Evolutionary conservation across 2,329 filamentous ascomycete genomes (phyloP).

Genomic region (Trichoderma polysporum): DNA sequence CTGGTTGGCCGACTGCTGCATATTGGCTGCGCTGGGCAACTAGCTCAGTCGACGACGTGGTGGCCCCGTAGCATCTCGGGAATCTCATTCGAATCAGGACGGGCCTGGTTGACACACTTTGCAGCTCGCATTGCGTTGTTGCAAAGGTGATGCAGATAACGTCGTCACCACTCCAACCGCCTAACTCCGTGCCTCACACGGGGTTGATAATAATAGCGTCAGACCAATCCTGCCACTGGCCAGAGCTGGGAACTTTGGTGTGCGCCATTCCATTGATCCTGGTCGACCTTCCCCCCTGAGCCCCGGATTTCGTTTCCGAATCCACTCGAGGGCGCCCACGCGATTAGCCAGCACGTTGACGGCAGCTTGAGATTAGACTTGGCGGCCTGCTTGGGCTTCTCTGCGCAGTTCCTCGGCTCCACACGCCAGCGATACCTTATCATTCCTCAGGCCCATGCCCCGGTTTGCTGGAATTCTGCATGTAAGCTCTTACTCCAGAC

Average conservation of each 20-base stretch:
- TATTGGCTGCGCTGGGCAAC: background rate
- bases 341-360: slow-evolving; percentile 2
- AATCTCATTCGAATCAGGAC: background rate
- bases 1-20: slow-evolving; percentile 15
- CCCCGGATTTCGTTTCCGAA: slow-evolving; percentile 6
- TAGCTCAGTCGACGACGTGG: background rate
- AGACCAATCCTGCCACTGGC: slow-evolving; percentile 1
- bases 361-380: background rate
- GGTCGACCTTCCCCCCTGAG: background rate
- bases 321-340: slow-evolving; percentile 17
- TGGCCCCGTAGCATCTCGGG: background rate
- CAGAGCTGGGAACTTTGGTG: background rate
- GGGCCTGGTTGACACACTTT: background rate
- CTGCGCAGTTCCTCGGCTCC: background rate
- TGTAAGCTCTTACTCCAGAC: slow-evolving; percentile 6
- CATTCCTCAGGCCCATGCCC: background rate
- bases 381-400: background rate
- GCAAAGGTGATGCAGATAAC: background rate
- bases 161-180: slow-evolving; percentile 9
- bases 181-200: background rate
- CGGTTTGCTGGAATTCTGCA: slow-evolving; percentile 4
- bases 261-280: background rate
- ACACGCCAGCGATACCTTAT: background rate
- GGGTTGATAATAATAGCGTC: background rate
- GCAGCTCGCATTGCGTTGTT: background rate